phyloP scores from a whole-genome alignment of 768 basidiomycete genomes.

The Mycena rosella region DNA sequence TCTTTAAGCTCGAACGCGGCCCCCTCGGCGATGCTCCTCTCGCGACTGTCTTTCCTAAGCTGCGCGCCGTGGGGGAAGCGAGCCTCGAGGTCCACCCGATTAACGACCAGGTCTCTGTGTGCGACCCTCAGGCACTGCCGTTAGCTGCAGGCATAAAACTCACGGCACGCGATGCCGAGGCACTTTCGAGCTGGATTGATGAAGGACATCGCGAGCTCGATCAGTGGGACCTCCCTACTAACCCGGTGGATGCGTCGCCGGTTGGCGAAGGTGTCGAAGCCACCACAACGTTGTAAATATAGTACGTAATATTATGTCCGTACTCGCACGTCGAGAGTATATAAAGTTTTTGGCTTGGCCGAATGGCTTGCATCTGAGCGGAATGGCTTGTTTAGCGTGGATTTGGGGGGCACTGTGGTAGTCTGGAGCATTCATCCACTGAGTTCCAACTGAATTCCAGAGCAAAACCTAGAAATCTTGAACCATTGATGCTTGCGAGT shows the following conservation, averaged over 20 bases:
- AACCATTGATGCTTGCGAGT: no score
- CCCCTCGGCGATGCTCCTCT: slow-evolving; percentile 10
- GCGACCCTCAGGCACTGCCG: slow-evolving; percentile 26
- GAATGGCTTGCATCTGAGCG: no score
- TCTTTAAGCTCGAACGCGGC: slow-evolving; percentile 26
- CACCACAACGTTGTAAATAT: no score
- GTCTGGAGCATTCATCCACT: no score
- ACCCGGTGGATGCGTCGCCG: neutral
- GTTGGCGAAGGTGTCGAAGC: neutral
- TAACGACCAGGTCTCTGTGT: slow-evolving; percentile 25
- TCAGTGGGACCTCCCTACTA: slow-evolving; percentile 23
- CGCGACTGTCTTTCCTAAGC: slow-evolving; percentile 15
- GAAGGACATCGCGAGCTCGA: slow-evolving; percentile 26
- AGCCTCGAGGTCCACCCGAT: slow-evolving; percentile 29
- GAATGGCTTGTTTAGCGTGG: no score
- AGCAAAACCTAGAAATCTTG: no score
- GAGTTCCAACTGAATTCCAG: no score
- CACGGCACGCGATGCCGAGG: slow-evolving; percentile 15
- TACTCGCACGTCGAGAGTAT: no score
- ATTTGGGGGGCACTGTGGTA: no score
- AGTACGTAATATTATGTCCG: no score
- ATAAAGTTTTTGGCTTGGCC: no score
- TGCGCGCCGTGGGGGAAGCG: slow-evolving; percentile 20
- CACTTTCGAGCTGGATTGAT: slow-evolving; percentile 21
- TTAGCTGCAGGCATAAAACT: slow-evolving; percentile 27